Base-by-base conservation (phyloP, 495 filamentous ascomycete species). In the Penicillium soppii region DNA sequence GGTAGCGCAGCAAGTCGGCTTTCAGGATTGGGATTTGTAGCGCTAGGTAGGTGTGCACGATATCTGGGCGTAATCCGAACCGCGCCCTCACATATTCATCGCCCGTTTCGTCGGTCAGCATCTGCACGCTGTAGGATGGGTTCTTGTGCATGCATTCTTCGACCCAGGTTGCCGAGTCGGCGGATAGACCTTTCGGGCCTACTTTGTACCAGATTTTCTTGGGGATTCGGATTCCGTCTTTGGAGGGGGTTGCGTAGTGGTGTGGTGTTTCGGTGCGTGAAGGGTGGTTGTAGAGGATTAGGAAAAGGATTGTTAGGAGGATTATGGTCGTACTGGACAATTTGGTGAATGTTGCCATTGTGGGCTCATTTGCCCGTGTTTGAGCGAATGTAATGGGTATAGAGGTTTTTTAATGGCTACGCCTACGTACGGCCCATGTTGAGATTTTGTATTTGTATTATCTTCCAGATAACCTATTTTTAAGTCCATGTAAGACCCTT, bases 71-170 rank as follows among this genome's bases (percentile, higher is more conserved):
- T 48, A 9, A 0, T 29, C 5, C 6, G 17, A 22, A 12, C n/a
- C n/a, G n/a, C n/a, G n/a, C n/a, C n/a, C n/a, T n/a, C n/a, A 48
- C 45, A 16, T 48, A 48, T 10, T 48, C 10, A 21, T 48, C 45
- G 25, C 33, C 45, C 32, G 33, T 48, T 9, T n/a, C 4, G n/a
- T 39, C 45, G 5, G 45, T 48, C 15, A 48, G 16, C 33, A 48
- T 29, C 23, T 48, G 44, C 45, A 33, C 23, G 22, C 10, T 4
- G 25, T 39, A 23, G 1, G 17, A 13, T 7, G 45, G 45, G 35
- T 48, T 39, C 39, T 48, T 39, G 22, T 39, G 45, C 22, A 38
- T 33, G 27, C 33, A 38, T 17, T 48, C 45, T 5, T 36, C 4
- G 4, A 47, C 7, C 44, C 32, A 47, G 15, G 4, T n/a, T 21